These are phyloP conservation scores for Termitomyces sp. DNA, from an alignment of 768 basidiomycete genomes.

Conservation along the genomic window DNA sequence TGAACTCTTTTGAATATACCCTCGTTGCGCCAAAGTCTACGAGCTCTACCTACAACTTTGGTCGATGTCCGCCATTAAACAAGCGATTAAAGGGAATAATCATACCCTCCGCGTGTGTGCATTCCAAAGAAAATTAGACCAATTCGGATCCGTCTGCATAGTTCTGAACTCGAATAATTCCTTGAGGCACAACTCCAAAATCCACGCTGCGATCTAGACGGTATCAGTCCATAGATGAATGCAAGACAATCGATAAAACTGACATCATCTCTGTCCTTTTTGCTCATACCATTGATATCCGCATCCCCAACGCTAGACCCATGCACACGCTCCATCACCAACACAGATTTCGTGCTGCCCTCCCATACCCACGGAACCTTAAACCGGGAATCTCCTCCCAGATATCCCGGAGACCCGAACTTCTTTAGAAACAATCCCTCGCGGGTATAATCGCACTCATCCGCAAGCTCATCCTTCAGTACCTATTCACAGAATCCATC, in stretches of 20 bases:
- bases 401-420: slow-evolving; percentile 46
- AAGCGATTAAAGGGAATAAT: neutral
- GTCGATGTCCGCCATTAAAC: neutral
- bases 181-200: slow-evolving; percentile 81
- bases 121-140: slow-evolving; percentile 96
- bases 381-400: slow-evolving; percentile 62
- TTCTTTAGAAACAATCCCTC: slow-evolving; percentile 68
- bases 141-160: slow-evolving; percentile 99
- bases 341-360: slow-evolving; percentile 71
- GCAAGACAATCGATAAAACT: slow-evolving; percentile 6
- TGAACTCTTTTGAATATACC: slow-evolving; percentile 79
- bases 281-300: slow-evolving; percentile 45
- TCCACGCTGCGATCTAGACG: slow-evolving; percentile 70
- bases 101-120: slow-evolving; percentile 50
- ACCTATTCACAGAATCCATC: slow-evolving; percentile 38
- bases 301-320: slow-evolving; percentile 78
- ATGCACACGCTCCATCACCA: slow-evolving; percentile 84
- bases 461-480: slow-evolving; percentile 82
- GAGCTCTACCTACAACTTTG: slow-evolving; percentile 55
- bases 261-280: slow-evolving; percentile 71
- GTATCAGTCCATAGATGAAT: neutral
- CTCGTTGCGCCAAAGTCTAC: slow-evolving; percentile 97
- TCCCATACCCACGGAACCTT: slow-evolving; percentile 86
- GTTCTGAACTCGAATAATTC: slow-evolving; percentile 87
- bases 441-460: slow-evolving; percentile 87